Evolutionary conservation across 2,329 filamentous ascomycete genomes (phyloP), one percentile per base, ranked within the genome.

Genomic region (Trichoderma endophyticum): DNA sequence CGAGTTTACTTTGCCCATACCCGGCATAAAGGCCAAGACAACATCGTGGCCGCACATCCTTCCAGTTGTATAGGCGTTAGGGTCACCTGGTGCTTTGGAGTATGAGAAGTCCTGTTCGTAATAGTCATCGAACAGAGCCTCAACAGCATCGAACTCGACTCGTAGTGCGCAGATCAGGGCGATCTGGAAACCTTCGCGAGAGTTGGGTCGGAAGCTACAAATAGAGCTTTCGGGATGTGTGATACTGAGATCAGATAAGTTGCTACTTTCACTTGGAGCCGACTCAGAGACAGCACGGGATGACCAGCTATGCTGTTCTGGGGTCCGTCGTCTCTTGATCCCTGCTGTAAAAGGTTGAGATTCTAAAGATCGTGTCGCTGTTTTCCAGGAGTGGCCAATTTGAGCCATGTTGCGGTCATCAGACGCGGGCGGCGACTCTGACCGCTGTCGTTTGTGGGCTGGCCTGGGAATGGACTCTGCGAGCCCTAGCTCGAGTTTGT

Each of bases 51-150:
- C 67, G 0, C 74, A 73, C 12, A 77, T 75, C 1, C 4, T 28
- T 1, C 75, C 80, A 4, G 70, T 75, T 0, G 75, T 73, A 65
- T 82, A 82, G 15, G 70, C 39, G 39, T 81, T 81, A 0, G 67
- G 34, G 39, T 82, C 81, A 0, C 77, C 77, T 0, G 54, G 24
- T 3, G 73, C 75, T 61, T 78, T 79, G 11, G 73, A 76, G 48
- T 76, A 79, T 2, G 63, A 56, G 6, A 6, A 51, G 8, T 74
- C 54, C 2, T 73, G 65, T 11, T 74, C 73, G 71, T 75, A 77
- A 57, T 70, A 54, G 1, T 61, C 30, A 26, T 76, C 76, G 14
- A 78, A 76, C 2, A 75, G 51, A 21, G 73, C 73, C 5, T 69
- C 32, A 12, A 76, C 73, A 8, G 75, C 73, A 26, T 75, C 73